Conservation (phyloP, 129 eudicot genomes). For the Oenanthe sinensis region DNA sequence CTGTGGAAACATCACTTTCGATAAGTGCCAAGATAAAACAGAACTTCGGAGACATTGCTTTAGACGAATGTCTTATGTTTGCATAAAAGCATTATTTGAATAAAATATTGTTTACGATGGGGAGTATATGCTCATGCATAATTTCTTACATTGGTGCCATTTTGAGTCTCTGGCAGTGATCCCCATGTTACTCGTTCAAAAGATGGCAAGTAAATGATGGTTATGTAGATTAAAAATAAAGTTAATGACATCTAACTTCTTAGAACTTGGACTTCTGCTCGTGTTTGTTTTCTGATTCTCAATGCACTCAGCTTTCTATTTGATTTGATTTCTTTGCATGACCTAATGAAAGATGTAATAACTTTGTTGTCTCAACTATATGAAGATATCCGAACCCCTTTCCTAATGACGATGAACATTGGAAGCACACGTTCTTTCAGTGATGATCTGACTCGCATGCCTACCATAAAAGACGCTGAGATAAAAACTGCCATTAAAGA, state of each 20-base stretch:
- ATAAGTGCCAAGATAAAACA: neutral
- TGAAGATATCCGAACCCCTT: constrained; percentile 34
- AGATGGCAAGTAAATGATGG: neutral
- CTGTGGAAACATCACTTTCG: neutral
- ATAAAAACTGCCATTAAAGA: constrained; percentile 61
- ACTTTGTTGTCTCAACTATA: neutral
- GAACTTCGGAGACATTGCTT: neutral
- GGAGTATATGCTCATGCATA: neutral
- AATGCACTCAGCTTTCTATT: neutral
- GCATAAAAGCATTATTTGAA: neutral
- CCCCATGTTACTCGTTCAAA: neutral
- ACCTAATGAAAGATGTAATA: neutral
- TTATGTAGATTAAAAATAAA: neutral
- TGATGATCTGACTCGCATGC: constrained; percentile 51
- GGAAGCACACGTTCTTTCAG: constrained; percentile 68
- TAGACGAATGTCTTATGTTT: neutral
- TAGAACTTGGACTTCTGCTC: neutral
- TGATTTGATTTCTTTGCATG: neutral
- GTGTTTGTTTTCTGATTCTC: neutral
- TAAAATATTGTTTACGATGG: neutral
- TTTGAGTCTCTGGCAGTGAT: neutral
- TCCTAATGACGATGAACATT: constrained; percentile 32
- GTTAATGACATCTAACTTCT: neutral
- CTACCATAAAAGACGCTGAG: constrained; percentile 62
- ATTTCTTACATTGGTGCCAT: neutral